phyloP scores from a whole-genome alignment of 2,329 filamentous ascomycete species.

The Fusarium secorum region DNA sequence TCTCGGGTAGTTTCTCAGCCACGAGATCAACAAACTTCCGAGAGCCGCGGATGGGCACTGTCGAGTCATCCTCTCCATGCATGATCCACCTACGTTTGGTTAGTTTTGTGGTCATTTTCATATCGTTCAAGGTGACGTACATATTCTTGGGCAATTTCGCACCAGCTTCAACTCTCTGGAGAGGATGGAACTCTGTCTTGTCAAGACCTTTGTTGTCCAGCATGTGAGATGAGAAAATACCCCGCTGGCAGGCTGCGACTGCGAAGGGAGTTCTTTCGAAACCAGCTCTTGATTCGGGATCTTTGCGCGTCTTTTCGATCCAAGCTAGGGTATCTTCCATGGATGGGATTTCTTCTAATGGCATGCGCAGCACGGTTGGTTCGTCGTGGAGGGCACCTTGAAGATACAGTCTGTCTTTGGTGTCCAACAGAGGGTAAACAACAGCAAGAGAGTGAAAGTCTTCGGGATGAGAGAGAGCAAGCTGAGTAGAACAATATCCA shows the following conservation, averaged over 20 bases:
- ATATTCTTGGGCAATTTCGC: conserved; percentile 20
- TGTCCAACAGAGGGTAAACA: conserved; percentile 35
- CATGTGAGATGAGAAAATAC: conserved; percentile 21
- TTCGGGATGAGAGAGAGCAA: conserved; percentile 35
- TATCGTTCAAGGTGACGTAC: accelerated
- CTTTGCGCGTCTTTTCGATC: conserved; percentile 23
- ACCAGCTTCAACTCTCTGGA: conserved; percentile 25
- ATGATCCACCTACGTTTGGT: conserved; percentile 25
- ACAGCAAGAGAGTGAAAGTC: conserved; percentile 27
- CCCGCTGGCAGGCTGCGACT: conserved; percentile 14
- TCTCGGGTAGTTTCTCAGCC: conserved; percentile 2
- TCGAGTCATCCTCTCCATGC: conserved; percentile 32
- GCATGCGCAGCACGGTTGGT: conserved; percentile 14
- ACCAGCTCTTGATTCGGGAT: background rate
- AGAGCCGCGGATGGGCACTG: conserved; percentile 6
- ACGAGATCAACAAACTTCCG: conserved; percentile 15
- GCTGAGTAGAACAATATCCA: conserved; percentile 35
- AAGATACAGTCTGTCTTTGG: conserved; percentile 24
- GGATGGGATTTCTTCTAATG: conserved; percentile 11
- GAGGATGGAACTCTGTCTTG: conserved; percentile 7
- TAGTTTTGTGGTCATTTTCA: background rate
- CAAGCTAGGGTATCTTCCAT: conserved; percentile 23
- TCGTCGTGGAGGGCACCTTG: conserved; percentile 11
- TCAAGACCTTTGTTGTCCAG: conserved; percentile 22
- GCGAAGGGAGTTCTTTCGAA: conserved; percentile 17